Evolutionary conservation across 306 rosid genomes (phyloP).

Genomic region (Lotus japonicus): DNA sequence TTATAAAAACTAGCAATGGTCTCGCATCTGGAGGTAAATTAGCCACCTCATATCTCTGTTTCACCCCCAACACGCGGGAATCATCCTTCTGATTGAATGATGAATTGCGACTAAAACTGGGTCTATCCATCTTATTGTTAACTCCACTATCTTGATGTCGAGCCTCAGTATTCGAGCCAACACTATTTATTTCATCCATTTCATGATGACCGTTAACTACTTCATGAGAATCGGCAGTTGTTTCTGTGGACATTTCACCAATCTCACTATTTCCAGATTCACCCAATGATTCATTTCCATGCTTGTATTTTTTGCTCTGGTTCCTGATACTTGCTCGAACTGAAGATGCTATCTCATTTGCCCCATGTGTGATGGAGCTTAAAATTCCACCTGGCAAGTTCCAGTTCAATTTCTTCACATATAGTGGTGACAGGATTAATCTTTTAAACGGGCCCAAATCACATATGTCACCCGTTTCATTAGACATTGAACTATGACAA

Average conservation of each 20-base stretch:
- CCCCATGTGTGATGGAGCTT: conserved; percentile 94
- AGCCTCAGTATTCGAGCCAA: conserved; percentile 37
- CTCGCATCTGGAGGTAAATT: conserved; percentile 89
- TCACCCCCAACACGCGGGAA: conserved; percentile 45
- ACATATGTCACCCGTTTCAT: conserved; percentile 87
- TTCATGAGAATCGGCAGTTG: conserved; percentile 55
- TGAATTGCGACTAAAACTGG: conserved; percentile 41
- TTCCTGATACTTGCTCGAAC: conserved; percentile 86
- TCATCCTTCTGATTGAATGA: conserved; percentile 68
- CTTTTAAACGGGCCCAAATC: conserved; percentile 87
- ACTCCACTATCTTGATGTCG: conserved; percentile 55
- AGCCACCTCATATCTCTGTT: conserved; percentile 65
- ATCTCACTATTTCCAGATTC: conserved; percentile 61
- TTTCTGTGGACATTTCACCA: conserved; percentile 63
- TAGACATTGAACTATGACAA: conserved; percentile 75
- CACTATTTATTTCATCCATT: conserved; percentile 48
- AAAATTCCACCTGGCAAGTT: conserved; percentile 59
- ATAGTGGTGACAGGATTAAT: conserved; percentile 76
- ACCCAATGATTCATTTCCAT: conserved; percentile 45
- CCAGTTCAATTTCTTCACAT: conserved; percentile 62
- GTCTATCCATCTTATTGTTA: conserved; percentile 45
- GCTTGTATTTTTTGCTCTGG: conserved; percentile 80
- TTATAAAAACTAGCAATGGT: conserved; percentile 83
- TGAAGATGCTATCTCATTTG: conserved; percentile 93
- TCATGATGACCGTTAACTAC: conserved; percentile 53